phyloP scores from a whole-genome alignment of 495 filamentous ascomycete species.

The Xylaria palmicola region DNA sequence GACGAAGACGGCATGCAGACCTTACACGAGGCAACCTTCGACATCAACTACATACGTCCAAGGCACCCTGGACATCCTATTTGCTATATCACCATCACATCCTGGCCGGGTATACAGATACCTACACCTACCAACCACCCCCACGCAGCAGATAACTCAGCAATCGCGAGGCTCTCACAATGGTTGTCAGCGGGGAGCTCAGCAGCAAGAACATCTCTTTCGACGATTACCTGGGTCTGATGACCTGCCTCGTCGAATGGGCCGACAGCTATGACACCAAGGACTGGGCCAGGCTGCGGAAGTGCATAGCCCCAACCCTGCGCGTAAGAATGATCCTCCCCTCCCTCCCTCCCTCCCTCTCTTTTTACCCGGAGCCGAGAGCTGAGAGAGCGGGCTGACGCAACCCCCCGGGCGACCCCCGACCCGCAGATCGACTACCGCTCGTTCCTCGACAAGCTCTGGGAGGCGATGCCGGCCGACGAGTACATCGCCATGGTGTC shows the following conservation, averaged over 20 bases:
- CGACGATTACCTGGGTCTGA: constrained; percentile 53
- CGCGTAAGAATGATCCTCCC: constrained; percentile 39
- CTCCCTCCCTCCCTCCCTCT: neutral
- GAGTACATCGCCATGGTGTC: constrained; percentile 72
- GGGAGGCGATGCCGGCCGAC: constrained; percentile 70
- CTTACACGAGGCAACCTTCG: neutral
- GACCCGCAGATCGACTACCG: constrained; percentile 75
- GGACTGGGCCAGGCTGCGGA: constrained; percentile 71
- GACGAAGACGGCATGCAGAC: neutral
- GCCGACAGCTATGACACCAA: constrained; percentile 81
- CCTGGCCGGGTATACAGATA: too few species aligned
- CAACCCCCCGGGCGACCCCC: too few species aligned
- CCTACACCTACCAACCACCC: too few species aligned
- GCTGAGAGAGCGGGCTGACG: too few species aligned
- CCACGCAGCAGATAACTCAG: too few species aligned
- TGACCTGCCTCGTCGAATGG: constrained; percentile 66
- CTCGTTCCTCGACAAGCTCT: constrained; percentile 67
- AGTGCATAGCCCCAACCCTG: constrained; percentile 71
- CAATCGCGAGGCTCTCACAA: too few species aligned
- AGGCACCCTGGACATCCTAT: neutral
- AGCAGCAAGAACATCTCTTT: constrained; percentile 21
- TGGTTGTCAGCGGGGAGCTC: neutral
- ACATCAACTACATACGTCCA: neutral
- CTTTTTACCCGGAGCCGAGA: too few species aligned
- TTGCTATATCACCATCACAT: neutral